phyloP scores from a whole-genome alignment of 129 eudicot species.

The Centaurea solstitialis region DNA sequence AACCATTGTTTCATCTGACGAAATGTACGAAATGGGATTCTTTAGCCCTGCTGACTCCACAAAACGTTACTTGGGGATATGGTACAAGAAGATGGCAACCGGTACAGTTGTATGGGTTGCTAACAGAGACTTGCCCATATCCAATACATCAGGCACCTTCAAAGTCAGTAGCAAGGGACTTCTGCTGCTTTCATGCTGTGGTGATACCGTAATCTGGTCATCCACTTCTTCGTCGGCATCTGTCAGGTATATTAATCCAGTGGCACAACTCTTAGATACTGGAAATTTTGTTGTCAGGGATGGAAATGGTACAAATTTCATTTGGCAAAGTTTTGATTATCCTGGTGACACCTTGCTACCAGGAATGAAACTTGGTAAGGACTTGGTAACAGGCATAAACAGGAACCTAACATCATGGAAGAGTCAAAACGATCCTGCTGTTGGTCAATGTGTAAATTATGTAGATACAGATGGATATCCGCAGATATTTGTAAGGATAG shows the following conservation, averaged over 20 bases:
- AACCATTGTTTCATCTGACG: conserved; percentile 8
- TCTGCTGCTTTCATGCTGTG: conserved; percentile 9
- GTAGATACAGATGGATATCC: conserved; percentile 18
- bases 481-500: conserved; percentile 6
- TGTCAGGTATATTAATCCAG: not conserved
- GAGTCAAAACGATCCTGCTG: conserved; percentile 21
- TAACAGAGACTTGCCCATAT: conserved; percentile 23
- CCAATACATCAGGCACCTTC: not conserved
- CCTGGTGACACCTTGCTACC: not conserved
- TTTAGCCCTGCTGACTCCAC: conserved; percentile 25
- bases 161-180: not conserved
- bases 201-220: conserved; percentile 24
- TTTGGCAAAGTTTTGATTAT: conserved; percentile 20
- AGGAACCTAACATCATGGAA: conserved; percentile 24
- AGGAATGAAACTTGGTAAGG: conserved; percentile 12
- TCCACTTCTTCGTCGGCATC: not conserved
- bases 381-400: not conserved
- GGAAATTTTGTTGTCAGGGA: conserved; percentile 27
- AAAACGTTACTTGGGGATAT: conserved; percentile 23
- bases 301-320: not conserved
- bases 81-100: conserved; percentile 14
- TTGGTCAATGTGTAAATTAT: not conserved
- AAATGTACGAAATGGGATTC: conserved; percentile 21
- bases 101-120: conserved; percentile 34
- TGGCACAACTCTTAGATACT: conserved; percentile 16